Percentiles rank a stretch among this genome's conserved stretches.
These are phyloP conservation scores for Phalaenopsis aphrodite DNA, from an alignment of 106 monocot species.

Conservation along the genomic window DNA sequence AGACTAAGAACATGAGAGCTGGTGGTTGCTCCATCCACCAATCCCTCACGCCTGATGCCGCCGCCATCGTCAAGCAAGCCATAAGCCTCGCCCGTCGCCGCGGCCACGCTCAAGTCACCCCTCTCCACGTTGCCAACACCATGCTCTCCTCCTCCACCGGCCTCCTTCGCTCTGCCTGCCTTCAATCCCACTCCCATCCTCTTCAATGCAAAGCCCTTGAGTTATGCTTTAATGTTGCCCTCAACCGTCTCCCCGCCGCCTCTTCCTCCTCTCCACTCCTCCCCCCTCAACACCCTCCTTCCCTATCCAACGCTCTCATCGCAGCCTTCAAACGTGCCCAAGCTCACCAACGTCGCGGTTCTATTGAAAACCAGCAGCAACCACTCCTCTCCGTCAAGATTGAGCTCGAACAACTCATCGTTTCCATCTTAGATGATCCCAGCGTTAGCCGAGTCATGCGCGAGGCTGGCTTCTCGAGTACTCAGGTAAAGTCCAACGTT, in stretches of 20 bases:
- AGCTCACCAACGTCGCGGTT: constrained; percentile 86
- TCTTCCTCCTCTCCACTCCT: constrained; percentile 11
- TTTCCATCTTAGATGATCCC: constrained; percentile 86
- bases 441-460: constrained; percentile 95
- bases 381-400: constrained; percentile 83
- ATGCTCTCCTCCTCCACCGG: constrained; percentile 79
- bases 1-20: constrained; percentile 55
- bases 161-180: constrained; percentile 65
- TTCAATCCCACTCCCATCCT: constrained; percentile 69
- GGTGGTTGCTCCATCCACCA: constrained; percentile 89
- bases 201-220: constrained; percentile 83
- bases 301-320: constrained; percentile 90
- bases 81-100: constrained; percentile 67
- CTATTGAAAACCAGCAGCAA: constrained; percentile 88
- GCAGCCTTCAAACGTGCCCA: constrained; percentile 97
- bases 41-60: constrained; percentile 72
- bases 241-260: constrained; percentile 57
- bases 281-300: constrained; percentile 32
- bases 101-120: constrained; percentile 95
- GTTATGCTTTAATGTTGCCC: constrained; percentile 87
- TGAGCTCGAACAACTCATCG: constrained; percentile 86
- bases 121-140: constrained; percentile 90
- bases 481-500: constrained; percentile 87
- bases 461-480: constrained; percentile 94
- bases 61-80: constrained; percentile 71